phyloP scores from a whole-genome alignment of 2,329 filamentous ascomycete genomes.

The Orbilia brochopaga region DNA sequence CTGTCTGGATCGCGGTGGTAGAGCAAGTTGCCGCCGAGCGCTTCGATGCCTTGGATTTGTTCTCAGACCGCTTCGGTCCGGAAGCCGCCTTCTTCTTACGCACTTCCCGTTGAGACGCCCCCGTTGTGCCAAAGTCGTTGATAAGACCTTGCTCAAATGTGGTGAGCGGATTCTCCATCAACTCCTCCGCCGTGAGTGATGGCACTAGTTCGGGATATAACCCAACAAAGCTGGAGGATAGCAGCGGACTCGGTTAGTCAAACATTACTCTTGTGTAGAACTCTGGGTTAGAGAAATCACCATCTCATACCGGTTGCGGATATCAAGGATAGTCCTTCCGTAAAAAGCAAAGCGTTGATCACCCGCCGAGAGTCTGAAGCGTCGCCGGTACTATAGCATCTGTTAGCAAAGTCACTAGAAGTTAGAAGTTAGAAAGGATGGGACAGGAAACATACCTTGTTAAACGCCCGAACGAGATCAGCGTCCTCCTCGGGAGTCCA shows the following conservation, averaged over 20 bases:
- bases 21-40: too few species aligned
- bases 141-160: constrained; percentile 31
- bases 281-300: not conserved
- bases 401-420: constrained; percentile 21
- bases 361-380: constrained; percentile 22
- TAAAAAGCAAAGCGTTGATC: constrained; percentile 27
- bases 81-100: not conserved
- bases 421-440: not conserved
- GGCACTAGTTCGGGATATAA: not conserved
- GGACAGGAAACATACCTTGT: constrained; percentile 11
- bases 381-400: constrained; percentile 18
- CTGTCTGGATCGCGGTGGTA: too few species aligned
- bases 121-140: constrained; percentile 35
- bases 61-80: too few species aligned
- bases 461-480: constrained; percentile 22
- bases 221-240: constrained; percentile 20
- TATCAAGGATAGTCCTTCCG: constrained; percentile 31
- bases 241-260: constrained; percentile 6
- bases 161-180: constrained; percentile 4
- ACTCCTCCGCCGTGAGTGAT: constrained; percentile 7
- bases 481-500: constrained; percentile 41
- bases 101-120: constrained; percentile 14
- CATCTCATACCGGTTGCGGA: constrained; percentile 8
- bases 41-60: too few species aligned
- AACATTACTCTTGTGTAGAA: not conserved